Base-by-base conservation (phyloP, 495 filamentous ascomycete genomes). In the Trichoderma virens region DNA sequence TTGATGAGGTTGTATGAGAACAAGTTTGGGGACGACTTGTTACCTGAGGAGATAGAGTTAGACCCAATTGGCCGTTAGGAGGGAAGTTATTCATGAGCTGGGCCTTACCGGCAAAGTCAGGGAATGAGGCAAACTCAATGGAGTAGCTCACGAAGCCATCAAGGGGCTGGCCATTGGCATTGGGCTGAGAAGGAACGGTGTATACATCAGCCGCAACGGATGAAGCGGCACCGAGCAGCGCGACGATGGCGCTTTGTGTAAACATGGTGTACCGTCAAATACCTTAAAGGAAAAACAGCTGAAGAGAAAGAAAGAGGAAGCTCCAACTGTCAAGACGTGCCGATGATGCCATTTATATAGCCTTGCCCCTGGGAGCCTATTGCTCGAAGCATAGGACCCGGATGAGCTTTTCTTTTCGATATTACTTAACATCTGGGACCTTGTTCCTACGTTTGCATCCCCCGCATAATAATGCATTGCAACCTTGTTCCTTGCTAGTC, bases 91-190 rank as follows among this genome's bases (percentile, higher is more conserved):
- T n/a, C n/a, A n/a, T n/a, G 11, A 23, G n/a, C 11, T 16, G 25
- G 18, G 16, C 31, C 83, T 18, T 79, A 73, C 84, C 85, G 27
- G 85, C 84, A 68, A 82, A 87, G 65, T 87, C 85, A 0, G 85
- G 85, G 66, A 86, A 87, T 62, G 78, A 85, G 1, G 82, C 73
- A 60, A 86, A 83, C 70, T 88, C 84, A 66, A 88, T 85, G 6
- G 82, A 85, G 69, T 76, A 87, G 64, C 81, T 82, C 54, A 86
- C 78, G 67, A 85, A 87, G 25, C 76, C 73, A 47, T 84, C 78
- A 16, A 80, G 73, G 7, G 51, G 51, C 51, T 56, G 23, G 7
- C 51, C 51, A 62, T 70, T 71, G 47, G 47, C 62, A n/a, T 70
- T 64, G 16, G 62, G 68, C 13, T 51, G 51, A 16, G 45, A 34